phyloP scores from a whole-genome alignment of 1,284 basidiomycete genomes.

The Caloboletus firmus region DNA sequence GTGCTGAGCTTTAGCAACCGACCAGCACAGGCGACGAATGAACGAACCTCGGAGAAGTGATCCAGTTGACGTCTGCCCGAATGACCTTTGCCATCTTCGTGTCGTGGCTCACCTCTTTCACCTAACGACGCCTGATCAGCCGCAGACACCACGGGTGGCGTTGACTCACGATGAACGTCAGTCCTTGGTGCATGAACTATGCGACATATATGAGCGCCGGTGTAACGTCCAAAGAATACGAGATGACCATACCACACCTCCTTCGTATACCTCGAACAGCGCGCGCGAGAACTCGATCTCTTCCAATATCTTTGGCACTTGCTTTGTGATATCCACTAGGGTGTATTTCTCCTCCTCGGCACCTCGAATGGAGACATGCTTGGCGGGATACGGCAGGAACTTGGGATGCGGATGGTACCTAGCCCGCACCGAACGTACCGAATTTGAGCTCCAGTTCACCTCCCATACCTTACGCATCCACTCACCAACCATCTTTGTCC shows the following conservation, averaged over 20 bases:
- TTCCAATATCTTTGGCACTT: conserved; percentile 62
- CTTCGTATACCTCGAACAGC: conserved; percentile 82
- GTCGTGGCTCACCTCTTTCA: conserved; percentile 83
- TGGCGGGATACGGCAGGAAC: conserved; percentile 75
- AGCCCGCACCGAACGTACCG: neutral
- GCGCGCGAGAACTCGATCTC: conserved; percentile 84
- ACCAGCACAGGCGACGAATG: neutral
- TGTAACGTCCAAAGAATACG: neutral
- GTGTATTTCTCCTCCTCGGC: conserved; percentile 78
- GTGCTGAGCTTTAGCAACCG: conserved; percentile 1
- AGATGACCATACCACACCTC: conserved; percentile 57
- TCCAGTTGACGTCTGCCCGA: conserved; percentile 80
- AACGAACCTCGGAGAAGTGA: conserved; percentile 70
- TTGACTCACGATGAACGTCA: conserved; percentile 63
- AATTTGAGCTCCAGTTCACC: neutral
- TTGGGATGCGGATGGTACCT: conserved; percentile 83
- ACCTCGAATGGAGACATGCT: conserved; percentile 75
- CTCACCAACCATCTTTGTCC: conserved; percentile 74
- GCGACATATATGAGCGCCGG: conserved; percentile 1
- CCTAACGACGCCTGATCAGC: conserved; percentile 40
- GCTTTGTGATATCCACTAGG: conserved; percentile 65
- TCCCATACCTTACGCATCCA: neutral
- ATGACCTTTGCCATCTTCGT: conserved; percentile 69
- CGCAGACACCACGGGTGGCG: neutral
- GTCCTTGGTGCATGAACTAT: conserved; percentile 81